Base-by-base conservation (phyloP, 352 stramenopile species). In the Elongisporangium anandrum region DNA sequence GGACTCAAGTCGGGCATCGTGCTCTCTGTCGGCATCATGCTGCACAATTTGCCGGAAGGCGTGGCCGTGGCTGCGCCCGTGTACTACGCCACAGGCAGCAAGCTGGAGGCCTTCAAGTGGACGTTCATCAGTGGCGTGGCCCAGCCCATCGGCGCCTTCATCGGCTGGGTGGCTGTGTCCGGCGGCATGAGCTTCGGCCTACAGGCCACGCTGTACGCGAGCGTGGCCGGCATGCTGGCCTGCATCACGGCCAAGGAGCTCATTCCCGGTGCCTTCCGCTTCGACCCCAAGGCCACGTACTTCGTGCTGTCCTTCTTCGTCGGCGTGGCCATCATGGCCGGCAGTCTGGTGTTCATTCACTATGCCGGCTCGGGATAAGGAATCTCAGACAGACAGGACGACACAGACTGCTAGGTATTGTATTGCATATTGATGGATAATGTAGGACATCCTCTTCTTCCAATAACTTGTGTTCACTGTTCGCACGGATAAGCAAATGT, bases 21-120 rank as follows among this genome's bases (percentile, higher is more conserved):
- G 23, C 75, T 98, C n/a, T 94, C 95, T 5, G 73, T 98, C 56
- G 94, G 88, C 38, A 98, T 99, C 66, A 94, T 87, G 5, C 85
- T 98, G 49, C 96, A 99, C 75, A 99, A 99, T 70, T 92, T 99
- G 57, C 95, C 95, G 2, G 96, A 99, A 60, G 96, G 96, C 16
- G 59, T 98, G 15, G 97, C 90, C 60, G 90, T 98, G 24, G 89
- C 94, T 21, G 83, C 98, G 19, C 95, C 96, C 15, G 89, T 99
- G 26, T 99, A 98, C 77, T 98, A 97, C 68, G 92, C 94, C 15
- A 98, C 95, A 20, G 94, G 93, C 26, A 96, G 87, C 70, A 81
- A 94, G 15, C 74, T 72, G 57, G 88, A 97, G 59, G 94, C 90
- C 6, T 98, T 98, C 72, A 73, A 90, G 52, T 98, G 90, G 91